Base-by-base conservation (phyloP, 495 filamentous ascomycete genomes). In the Symbiotaphrina buchneri region DNA sequence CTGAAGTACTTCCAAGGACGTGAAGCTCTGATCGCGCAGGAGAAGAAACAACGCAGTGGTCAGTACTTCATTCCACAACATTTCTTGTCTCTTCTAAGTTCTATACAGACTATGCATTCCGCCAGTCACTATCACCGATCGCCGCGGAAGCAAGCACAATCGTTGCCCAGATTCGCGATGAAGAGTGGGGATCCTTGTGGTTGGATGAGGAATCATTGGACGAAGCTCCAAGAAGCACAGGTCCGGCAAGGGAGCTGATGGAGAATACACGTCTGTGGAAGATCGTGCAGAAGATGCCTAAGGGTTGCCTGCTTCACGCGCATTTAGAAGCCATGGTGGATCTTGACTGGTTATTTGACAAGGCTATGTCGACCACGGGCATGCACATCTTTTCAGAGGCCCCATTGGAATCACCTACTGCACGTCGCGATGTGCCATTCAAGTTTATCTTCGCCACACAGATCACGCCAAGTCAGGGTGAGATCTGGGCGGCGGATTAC, bases 321-420 rank as follows among this genome's bases (percentile, higher is more conserved):
- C 81, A 94, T 51, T 49, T 87, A 32, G 74, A 87, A 45, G 79
- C 81, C 37, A 85, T 91, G 72, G 74, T 87, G 30, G 79, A 93
- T 43, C 61, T 79, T 27, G 74, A 79, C 36, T 85, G 67, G 49
- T 49, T 92, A 3, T 55, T 91, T 23, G 60, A 68, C 10, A 56
- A 72, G 37, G 66, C 74, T 2, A 57, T 94, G 20, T 55, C 58
- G 3, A 85, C 74, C 0, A 61, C 68, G 0, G 82, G 84, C 0
- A 74, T 95, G 39, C 65, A 73, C 45, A 63, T 95, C 18, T 53
- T 53, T 6, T 58, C 68, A 4, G 46, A 65, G 16, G 44, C 49
- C 2, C 53, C 70, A 1, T 54, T 87, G 10, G 39, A 49, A 4
- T 53, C 55, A 0, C 37, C 47, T 10, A 37, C 53, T 8, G 61